These are phyloP conservation scores for Melanogaster broomeanus DNA, from an alignment of 768 basidiomycete genomes.

Conservation along the genomic window DNA sequence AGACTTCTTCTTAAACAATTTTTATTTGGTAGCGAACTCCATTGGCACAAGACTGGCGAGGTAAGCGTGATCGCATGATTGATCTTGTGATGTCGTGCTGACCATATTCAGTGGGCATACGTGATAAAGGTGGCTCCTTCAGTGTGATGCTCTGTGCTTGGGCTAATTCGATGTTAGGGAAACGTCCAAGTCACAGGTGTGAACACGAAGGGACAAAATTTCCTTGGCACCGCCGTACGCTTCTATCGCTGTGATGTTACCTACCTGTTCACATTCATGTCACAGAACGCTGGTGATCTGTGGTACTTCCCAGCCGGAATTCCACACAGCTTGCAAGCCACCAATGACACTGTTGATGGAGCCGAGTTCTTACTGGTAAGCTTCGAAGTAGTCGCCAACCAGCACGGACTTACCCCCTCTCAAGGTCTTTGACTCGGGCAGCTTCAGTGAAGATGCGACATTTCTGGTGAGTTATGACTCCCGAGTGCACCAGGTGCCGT, in stretches of 20 bases:
- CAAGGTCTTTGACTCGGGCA: conserved; percentile 34
- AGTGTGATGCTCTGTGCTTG: conserved; percentile 21
- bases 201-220: conserved; percentile 47
- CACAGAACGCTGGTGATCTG: conserved; percentile 41
- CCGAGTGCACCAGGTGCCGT: not conserved
- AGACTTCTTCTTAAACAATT: not conserved
- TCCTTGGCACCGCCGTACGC: conserved; percentile 48
- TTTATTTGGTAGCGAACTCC: conserved; percentile 35
- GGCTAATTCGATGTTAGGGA: conserved; percentile 50
- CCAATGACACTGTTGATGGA: conserved; percentile 40
- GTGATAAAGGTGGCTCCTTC: conserved; percentile 39
- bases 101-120: conserved; percentile 45
- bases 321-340: conserved; percentile 56
- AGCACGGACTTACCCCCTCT: not conserved
- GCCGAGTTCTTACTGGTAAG: conserved; percentile 50
- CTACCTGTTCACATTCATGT: conserved; percentile 16
- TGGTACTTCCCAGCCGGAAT: conserved; percentile 59
- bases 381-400: not conserved
- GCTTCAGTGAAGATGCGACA: conserved; percentile 53
- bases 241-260: not conserved
- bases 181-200: conserved; percentile 45
- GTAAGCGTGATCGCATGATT: not conserved
- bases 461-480: conserved; percentile 35
- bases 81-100: not conserved
- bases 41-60: conserved; percentile 43